Base-by-base conservation (phyloP, 495 filamentous ascomycete genomes). In the Terfezia claveryi region DNA sequence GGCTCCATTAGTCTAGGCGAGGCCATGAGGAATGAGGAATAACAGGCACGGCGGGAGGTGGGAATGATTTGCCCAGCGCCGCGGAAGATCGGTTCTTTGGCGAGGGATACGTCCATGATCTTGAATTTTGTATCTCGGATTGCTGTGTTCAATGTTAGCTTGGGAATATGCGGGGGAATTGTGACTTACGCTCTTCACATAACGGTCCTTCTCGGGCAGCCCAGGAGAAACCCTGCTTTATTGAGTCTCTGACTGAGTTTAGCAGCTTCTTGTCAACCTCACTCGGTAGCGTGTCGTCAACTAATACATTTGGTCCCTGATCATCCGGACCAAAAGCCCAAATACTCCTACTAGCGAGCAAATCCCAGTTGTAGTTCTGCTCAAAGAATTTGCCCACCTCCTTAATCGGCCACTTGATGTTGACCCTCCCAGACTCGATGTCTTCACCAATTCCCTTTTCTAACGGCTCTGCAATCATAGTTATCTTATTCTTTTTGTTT, bases 241-340 rank as follows among this genome's bases (percentile, higher is more conserved):
- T 85, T 12, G 81, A 86, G 66, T 96, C 91, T 54, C 87, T 81
- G 50, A 92, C 87, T 38, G 79, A 80, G 55, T 80, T 78, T n/a
- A 96, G 76, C 20, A 86, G 73, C 65, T 87, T 88, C 69, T 88
- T 89, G 69, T 96, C 86, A 58, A 94, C 82, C 62, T 87, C 81
- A 36, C 81, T 82, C 17, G 87, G 87, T 12, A 98, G 70, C 12
- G 91, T 96, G 68, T 98, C 91, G 67, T 98, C 89, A 70, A 94
- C 88, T 44, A 98, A 71, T 57, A 98, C 92, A 68, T 98, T 98
- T 36, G 91, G 89, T 3, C 87, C 85, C 72, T 80, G 81, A 62
- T 96, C 91, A 56, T 96, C 89, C 23, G 91, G 92, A 2, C 91
- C 91, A 70, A 98, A 98, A 11, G 92, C 92, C 91, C 91, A 98